Conservation (phyloP, 208 protist species). For the Leishmania tropica region DNA sequence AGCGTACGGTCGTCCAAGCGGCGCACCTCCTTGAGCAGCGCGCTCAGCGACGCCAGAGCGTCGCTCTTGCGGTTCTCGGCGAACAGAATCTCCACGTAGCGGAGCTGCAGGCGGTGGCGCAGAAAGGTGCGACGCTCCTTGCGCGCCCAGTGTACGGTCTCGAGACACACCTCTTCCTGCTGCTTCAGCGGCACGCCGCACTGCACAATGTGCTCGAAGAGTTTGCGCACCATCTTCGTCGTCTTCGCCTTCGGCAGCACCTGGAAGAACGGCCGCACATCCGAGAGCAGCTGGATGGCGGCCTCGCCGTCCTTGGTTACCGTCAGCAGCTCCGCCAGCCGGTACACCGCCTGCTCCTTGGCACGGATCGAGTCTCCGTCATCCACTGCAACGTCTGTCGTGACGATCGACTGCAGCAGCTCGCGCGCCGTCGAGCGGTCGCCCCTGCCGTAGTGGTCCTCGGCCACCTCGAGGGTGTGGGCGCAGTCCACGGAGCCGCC, state of each 20-base stretch:
- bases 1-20: conserved; percentile 98
- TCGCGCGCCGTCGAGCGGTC: conserved; percentile 57
- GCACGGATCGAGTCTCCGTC: conserved; percentile 65
- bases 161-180: conserved; percentile 93
- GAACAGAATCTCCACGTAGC: conserved; percentile 93
- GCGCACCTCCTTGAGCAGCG: conserved; percentile 95
- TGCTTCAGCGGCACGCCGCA: conserved; percentile 78
- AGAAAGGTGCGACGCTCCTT: conserved; percentile 97
- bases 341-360: conserved; percentile 87
- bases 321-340: conserved; percentile 65
- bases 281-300: conserved; percentile 63
- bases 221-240: conserved; percentile 90
- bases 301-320: conserved; percentile 52
- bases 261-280: conserved; percentile 77
- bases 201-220: conserved; percentile 84
- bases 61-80: conserved; percentile 81
- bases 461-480: conserved; percentile 48
- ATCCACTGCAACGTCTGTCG: conserved; percentile 43
- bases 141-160: conserved; percentile 96
- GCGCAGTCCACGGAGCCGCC: conserved; percentile 22
- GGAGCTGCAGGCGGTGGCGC: conserved; percentile 95
- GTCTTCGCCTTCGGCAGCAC: conserved; percentile 91
- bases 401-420: conserved; percentile 57
- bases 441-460: conserved; percentile 59
- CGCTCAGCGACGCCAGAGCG: conserved; percentile 78